Evolutionary conservation across 176 grass and related monocot species (phyloP).

Genomic region (Aegilops speltoides): DNA sequence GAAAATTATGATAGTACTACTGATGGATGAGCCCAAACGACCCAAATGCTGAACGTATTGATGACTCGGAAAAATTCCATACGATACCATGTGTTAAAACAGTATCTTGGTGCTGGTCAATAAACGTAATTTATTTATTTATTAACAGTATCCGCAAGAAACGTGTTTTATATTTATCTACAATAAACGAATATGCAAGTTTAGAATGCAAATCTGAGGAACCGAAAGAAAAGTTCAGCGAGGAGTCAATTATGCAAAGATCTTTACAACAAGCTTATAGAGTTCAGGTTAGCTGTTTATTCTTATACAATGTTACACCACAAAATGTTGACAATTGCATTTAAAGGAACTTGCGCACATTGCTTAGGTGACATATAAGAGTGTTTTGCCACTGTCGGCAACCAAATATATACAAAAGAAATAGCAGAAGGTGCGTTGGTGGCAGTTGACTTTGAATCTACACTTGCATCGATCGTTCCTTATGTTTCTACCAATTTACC

Average conservation of each 20-base stretch:
- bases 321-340: neutral
- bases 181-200: conserved; percentile 59
- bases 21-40: too few relatives aligned
- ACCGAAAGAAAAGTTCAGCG: conserved; percentile 62
- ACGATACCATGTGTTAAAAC: too few relatives aligned
- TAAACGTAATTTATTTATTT: too few relatives aligned
- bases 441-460: neutral
- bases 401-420: conserved; percentile 61
- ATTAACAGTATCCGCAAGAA: neutral
- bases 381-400: conserved; percentile 89
- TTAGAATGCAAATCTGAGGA: conserved; percentile 64
- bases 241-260: conserved; percentile 76
- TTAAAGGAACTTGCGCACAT: neutral
- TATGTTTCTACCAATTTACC: too few relatives aligned
- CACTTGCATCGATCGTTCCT: too few relatives aligned
- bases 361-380: conserved; percentile 86
- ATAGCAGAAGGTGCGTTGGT: conserved; percentile 56
- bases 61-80: too few relatives aligned
- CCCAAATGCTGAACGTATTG: too few relatives aligned
- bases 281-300: conserved; percentile 50
- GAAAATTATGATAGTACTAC: too few relatives aligned
- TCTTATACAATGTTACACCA: neutral
- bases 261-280: conserved; percentile 89
- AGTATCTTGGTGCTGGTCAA: too few relatives aligned
- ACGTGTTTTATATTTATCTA: conserved; percentile 7